A percentile compares a stretch with the other conserved stretches of the same genome.
Conservation (phyloP, 75 land plant species). For the Pinus albicaulis region DNA sequence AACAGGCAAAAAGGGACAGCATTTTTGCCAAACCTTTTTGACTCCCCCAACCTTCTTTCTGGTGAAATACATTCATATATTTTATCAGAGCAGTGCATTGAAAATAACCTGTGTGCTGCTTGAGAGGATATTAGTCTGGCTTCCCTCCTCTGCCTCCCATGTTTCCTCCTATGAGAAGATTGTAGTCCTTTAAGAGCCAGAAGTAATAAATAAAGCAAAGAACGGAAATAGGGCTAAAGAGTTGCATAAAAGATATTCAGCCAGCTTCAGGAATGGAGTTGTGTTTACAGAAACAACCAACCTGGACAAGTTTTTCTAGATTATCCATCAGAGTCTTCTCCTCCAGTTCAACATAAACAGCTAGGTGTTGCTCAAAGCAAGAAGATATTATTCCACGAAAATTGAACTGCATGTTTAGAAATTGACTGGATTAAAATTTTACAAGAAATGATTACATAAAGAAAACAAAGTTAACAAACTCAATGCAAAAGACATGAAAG, state of each 20-base stretch:
- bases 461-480: neutral
- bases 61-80: no score
- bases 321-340: slow-evolving; percentile 95
- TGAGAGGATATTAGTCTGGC: slow-evolving; percentile 87
- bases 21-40: neutral
- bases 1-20: neutral
- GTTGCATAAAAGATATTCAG: neutral
- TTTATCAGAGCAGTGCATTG: neutral
- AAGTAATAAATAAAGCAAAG: neutral
- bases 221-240: neutral
- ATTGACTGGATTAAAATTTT: neutral
- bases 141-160: slow-evolving; percentile 97
- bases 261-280: neutral
- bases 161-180: slow-evolving; percentile 73
- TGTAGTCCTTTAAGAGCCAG: neutral
- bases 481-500: neutral
- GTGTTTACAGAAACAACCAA: slow-evolving; percentile 11
- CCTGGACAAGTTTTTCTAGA: slow-evolving; percentile 97
- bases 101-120: slow-evolving; percentile 88
- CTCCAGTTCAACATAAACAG: slow-evolving; percentile 89
- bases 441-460: neutral
- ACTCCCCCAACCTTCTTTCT: no score
- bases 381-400: slow-evolving; percentile 96
- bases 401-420: slow-evolving; percentile 62
- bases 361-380: slow-evolving; percentile 92